Conservation (phyloP, 345 rosid species). For the Syzygium aqueum region DNA sequence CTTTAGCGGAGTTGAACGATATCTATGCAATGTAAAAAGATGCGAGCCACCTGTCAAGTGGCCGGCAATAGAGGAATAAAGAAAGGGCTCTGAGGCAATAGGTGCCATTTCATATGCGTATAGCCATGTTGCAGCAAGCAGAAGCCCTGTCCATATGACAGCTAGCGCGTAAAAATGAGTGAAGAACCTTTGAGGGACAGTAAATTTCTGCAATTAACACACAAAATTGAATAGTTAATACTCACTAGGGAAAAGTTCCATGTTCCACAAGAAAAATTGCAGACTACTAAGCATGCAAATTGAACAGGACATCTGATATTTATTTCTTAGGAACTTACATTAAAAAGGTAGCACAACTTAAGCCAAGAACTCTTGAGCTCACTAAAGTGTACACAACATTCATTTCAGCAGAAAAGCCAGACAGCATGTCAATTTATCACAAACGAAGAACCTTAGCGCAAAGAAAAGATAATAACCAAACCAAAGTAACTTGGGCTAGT, state of each 20-base stretch:
- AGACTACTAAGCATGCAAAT: not conserved
- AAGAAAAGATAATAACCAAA: not conserved
- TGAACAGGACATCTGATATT: not conserved
- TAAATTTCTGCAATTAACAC: constrained; percentile 38
- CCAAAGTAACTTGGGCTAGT: not conserved
- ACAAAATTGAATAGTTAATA: not conserved
- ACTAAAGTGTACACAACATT: not conserved
- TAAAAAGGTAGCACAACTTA: not conserved
- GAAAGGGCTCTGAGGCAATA: constrained; percentile 25
- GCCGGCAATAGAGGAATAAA: constrained; percentile 25
- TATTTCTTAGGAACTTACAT: not conserved
- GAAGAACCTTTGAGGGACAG: constrained; percentile 65
- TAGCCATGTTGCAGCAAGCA: constrained; percentile 48
- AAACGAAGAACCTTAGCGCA: not conserved
- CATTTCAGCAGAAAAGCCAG: not conserved
- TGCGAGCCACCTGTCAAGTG: constrained; percentile 44
- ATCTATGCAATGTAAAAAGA: constrained; percentile 30
- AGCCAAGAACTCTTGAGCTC: not conserved
- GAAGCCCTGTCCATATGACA: constrained; percentile 54
- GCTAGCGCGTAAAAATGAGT: constrained; percentile 57
- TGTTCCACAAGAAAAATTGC: not conserved
- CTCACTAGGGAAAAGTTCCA: not conserved
- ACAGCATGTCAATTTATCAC: not conserved
- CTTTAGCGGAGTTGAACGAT: constrained; percentile 23
- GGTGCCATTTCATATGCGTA: constrained; percentile 40